Percentiles rank a stretch among this genome's conserved stretches.
These are phyloP conservation scores for Chloranthus sessilifolius DNA, from an alignment of 164 flowering plant species.

Conservation along the genomic window DNA sequence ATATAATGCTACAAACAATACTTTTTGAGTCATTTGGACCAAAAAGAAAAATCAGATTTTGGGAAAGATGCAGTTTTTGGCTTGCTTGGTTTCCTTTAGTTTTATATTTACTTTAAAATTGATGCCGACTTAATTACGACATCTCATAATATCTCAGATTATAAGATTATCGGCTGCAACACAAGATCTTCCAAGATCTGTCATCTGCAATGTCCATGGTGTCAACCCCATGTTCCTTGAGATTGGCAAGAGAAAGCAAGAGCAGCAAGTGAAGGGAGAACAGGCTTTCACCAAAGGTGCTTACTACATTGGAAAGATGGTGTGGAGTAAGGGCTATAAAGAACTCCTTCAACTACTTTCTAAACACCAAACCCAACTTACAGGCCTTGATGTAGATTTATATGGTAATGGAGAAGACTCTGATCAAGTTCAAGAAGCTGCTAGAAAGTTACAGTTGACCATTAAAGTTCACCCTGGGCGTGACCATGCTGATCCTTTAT, in stretches of 20 bases:
- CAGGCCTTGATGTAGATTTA: slow-evolving; percentile 71
- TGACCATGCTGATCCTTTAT: slow-evolving; percentile 89
- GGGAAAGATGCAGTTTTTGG: no score
- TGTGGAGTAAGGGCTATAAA: slow-evolving; percentile 91
- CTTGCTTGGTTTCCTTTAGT: no score
- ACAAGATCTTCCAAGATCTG: slow-evolving; percentile 81
- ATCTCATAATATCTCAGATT: slow-evolving; percentile 42
- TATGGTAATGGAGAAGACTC: slow-evolving; percentile 94
- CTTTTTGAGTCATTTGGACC: no score
- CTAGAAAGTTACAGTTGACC: slow-evolving; percentile 45
- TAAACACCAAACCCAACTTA: slow-evolving; percentile 61
- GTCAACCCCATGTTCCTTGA: slow-evolving; percentile 92
- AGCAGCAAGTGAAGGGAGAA: slow-evolving; percentile 38
- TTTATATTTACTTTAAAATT: no score
- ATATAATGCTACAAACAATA: no score
- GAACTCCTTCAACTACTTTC: slow-evolving; percentile 73
- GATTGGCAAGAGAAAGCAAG: slow-evolving; percentile 61
- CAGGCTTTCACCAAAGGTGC: slow-evolving; percentile 67
- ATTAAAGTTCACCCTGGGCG: slow-evolving; percentile 76
- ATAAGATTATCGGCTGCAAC: slow-evolving; percentile 95
- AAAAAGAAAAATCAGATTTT: no score
- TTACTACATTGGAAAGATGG: slow-evolving; percentile 95
- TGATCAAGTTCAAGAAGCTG: slow-evolving; percentile 62
- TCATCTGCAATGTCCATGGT: slow-evolving; percentile 93
- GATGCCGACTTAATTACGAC: no score